Conservation (phyloP, 495 filamentous ascomycete genomes). For the Hyaloscypha hepaticicola region DNA sequence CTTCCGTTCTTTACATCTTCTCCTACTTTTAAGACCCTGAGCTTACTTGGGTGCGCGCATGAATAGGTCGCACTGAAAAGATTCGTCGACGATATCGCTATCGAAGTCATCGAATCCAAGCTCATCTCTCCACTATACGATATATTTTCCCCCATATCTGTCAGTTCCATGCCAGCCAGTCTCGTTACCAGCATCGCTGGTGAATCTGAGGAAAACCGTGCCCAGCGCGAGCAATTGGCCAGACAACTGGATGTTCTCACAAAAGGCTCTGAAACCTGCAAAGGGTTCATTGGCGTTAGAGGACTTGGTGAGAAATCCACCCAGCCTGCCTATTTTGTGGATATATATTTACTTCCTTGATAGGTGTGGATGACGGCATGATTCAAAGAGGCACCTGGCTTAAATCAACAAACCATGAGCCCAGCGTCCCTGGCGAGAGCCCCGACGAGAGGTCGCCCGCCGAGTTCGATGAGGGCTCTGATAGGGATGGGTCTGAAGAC, state of each 20-base stretch:
- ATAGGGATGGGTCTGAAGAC: too few relatives aligned
- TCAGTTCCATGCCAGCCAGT: constrained; percentile 45
- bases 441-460: too few relatives aligned
- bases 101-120: constrained; percentile 58
- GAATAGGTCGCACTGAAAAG: constrained; percentile 57
- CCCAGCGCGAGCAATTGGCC: constrained; percentile 48
- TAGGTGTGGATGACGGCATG: constrained; percentile 24
- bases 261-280: constrained; percentile 50
- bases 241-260: constrained; percentile 51
- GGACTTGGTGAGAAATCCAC: constrained; percentile 25
- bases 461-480: too few relatives aligned
- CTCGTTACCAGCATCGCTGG: constrained; percentile 51
- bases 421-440: constrained; percentile 17
- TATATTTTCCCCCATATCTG: constrained; percentile 44
- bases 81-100: constrained; percentile 62
- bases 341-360: constrained; percentile 12
- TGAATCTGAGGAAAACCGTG: constrained; percentile 50
- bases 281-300: constrained; percentile 40
- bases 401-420: constrained; percentile 12
- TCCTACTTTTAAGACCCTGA: constrained; percentile 22
- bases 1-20: constrained; percentile 8
- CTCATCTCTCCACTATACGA: constrained; percentile 46
- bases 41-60: not conserved
- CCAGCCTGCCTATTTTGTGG: constrained; percentile 10
- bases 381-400: constrained; percentile 8